These are phyloP conservation scores for Volvox africanus DNA, from an alignment of 139 green algal species.

Conservation along the genomic window DNA sequence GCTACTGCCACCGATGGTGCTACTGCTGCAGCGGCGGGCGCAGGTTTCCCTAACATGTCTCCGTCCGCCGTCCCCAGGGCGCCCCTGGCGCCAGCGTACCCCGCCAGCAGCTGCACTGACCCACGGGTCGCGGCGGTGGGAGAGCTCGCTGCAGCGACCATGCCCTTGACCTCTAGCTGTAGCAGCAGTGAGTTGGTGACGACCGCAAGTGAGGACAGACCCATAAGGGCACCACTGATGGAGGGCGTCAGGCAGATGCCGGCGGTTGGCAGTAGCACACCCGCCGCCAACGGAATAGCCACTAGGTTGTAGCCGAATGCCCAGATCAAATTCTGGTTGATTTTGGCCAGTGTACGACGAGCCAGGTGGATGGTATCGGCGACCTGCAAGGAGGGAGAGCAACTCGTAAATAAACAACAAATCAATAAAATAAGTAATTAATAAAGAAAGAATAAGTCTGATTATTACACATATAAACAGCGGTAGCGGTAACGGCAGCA, in stretches of 20 bases:
- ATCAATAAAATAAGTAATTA: too few species aligned
- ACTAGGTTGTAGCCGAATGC: slow-evolving; percentile 93
- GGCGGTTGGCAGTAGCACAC: slow-evolving; percentile 61
- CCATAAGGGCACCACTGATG: slow-evolving; percentile 87
- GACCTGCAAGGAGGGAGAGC: slow-evolving; percentile 65
- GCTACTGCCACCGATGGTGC: background rate
- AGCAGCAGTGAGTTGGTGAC: slow-evolving; percentile 91
- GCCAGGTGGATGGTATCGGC: slow-evolving; percentile 84
- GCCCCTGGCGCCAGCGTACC: background rate
- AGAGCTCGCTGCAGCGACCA: background rate
- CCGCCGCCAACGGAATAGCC: slow-evolving; percentile 77
- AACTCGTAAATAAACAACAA: background rate
- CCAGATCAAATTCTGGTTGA: slow-evolving; percentile 92
- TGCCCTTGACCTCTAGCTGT: slow-evolving; percentile 60
- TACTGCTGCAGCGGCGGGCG: background rate
- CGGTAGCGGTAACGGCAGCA: too few species aligned
- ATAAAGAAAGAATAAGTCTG: too few species aligned
- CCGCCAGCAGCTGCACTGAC: background rate
- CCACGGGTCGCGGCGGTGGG: background rate
- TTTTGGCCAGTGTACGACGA: slow-evolving; percentile 85
- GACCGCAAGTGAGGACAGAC: slow-evolving; percentile 82
- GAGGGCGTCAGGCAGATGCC: slow-evolving; percentile 69
- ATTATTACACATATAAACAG: too few species aligned
- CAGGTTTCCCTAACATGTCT: background rate
- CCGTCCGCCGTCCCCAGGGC: background rate